Percentiles rank a stretch among this genome's conserved stretches.
Conservation (phyloP, 345 rosid genomes). For the Geranium brycei region DNA sequence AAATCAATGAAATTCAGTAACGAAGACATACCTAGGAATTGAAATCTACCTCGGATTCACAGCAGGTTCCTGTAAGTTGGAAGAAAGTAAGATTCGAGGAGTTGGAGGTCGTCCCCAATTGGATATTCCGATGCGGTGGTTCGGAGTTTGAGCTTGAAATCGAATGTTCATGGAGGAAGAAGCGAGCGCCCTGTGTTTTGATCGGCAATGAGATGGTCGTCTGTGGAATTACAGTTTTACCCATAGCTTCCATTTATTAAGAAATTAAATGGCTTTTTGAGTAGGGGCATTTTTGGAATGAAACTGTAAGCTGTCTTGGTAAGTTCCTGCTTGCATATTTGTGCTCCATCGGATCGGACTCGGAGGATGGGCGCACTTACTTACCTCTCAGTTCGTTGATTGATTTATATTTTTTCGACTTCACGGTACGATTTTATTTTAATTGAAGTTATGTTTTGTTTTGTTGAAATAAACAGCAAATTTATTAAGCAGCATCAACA, state of each 20-base stretch:
- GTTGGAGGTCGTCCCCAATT: slow-evolving; percentile 2
- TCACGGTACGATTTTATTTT: no score
- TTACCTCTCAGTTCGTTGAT: no score
- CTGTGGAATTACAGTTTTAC: slow-evolving; percentile 21
- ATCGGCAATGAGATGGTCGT: slow-evolving; percentile 61
- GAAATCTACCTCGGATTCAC: slow-evolving; percentile 20
- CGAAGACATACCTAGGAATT: no score
- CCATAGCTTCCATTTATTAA: slow-evolving; percentile 18
- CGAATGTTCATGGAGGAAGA: slow-evolving; percentile 52
- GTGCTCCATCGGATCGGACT: not conserved
- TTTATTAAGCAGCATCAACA: no score
- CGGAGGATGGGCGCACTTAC: no score
- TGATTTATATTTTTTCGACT: no score
- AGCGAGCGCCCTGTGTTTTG: slow-evolving; percentile 42
- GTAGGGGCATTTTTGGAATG: slow-evolving; percentile 17
- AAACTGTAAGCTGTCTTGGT: slow-evolving; percentile 24
- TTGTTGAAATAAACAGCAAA: no score
- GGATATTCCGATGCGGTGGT: slow-evolving; percentile 4
- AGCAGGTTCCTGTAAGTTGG: not conserved
- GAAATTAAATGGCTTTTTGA: not conserved
- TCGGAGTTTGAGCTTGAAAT: slow-evolving; percentile 32
- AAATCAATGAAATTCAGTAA: no score
- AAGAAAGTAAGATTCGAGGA: slow-evolving; percentile 5
- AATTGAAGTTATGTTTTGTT: no score
- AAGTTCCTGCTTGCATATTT: slow-evolving; percentile 10